Evolutionary conservation across 1,284 basidiomycete species (phyloP).

Genomic region (Coriolopsis trogii): DNA sequence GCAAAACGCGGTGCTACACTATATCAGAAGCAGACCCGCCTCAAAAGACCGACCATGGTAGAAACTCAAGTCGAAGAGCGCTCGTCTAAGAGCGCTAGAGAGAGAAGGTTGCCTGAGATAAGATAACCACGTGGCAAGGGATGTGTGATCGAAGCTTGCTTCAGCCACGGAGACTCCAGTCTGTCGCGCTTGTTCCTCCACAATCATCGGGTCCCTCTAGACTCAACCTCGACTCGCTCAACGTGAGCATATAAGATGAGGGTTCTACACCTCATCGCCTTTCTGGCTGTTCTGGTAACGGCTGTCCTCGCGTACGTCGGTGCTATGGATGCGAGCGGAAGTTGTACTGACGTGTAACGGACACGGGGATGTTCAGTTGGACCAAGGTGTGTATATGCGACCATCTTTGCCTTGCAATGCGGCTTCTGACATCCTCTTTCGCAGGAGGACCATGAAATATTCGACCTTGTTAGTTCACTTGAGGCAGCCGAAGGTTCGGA

Average conservation of each 20-base stretch:
- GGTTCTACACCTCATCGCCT: slow-evolving; percentile 32
- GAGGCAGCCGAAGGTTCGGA: slow-evolving; percentile 77
- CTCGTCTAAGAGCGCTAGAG: no score
- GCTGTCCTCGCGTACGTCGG: slow-evolving; percentile 38
- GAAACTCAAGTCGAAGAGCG: no score
- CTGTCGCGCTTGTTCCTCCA: not conserved
- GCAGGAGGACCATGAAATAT: slow-evolving; percentile 93
- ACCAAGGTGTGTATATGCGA: slow-evolving; percentile 52
- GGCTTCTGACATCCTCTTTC: not conserved
- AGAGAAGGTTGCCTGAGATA: slow-evolving; percentile 1
- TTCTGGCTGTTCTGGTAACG: slow-evolving; percentile 36
- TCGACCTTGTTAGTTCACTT: slow-evolving; percentile 88
- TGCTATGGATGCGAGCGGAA: not conserved
- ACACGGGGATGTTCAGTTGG: slow-evolving; percentile 52
- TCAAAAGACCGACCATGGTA: no score
- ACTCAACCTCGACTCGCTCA: slow-evolving; percentile 1
- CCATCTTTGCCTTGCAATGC: no score
- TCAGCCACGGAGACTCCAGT: no score
- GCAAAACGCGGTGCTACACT: no score
- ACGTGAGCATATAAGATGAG: slow-evolving; percentile 28
- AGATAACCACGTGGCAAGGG: slow-evolving; percentile 31
- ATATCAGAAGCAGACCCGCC: no score
- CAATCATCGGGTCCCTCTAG: not conserved
- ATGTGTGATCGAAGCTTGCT: slow-evolving; percentile 3
- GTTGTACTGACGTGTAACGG: slow-evolving; percentile 9